Conservation (phyloP, 768 basidiomycete species). For the Tricholoma hemisulphureum region DNA sequence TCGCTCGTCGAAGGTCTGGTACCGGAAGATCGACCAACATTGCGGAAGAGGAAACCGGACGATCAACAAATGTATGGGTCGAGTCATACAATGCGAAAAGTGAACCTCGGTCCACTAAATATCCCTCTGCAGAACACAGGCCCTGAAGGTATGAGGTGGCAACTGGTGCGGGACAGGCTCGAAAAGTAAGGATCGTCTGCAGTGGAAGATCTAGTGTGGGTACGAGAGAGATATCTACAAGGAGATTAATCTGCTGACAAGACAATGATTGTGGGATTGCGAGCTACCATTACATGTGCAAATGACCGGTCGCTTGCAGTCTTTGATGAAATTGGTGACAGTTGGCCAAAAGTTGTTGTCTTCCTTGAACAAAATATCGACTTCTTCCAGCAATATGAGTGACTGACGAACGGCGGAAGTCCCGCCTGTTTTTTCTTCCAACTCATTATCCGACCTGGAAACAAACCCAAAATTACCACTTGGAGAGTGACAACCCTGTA, state of each 20-base stretch:
- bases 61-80: conserved; percentile 30
- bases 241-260: conserved; percentile 4
- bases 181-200: conserved; percentile 68
- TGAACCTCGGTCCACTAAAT: conserved; percentile 38
- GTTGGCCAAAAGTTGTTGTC: conserved; percentile 86
- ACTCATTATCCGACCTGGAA: conserved; percentile 2
- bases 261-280: conserved; percentile 9
- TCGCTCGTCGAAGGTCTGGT: conserved; percentile 64
- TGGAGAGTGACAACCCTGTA: conserved; percentile 7
- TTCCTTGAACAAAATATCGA: conserved; percentile 87
- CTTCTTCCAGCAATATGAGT: conserved; percentile 90
- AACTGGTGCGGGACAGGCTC: conserved; percentile 51
- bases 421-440: conserved; percentile 9
- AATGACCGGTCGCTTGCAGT: conserved; percentile 85
- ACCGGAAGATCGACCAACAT: conserved; percentile 21
- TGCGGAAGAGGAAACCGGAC: conserved; percentile 27
- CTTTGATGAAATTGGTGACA: conserved; percentile 75
- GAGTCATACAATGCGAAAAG: conserved; percentile 48
- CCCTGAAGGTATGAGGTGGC: conserved; percentile 69
- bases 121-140: conserved; percentile 58
- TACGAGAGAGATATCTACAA: conserved; percentile 66
- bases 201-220: conserved; percentile 74
- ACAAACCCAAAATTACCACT: conserved; percentile 25
- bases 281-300: conserved; percentile 91
- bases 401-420: conserved; percentile 64